Conservation (phyloP, 73 alveolate species). For the Paramecium primaurelia region DNA sequence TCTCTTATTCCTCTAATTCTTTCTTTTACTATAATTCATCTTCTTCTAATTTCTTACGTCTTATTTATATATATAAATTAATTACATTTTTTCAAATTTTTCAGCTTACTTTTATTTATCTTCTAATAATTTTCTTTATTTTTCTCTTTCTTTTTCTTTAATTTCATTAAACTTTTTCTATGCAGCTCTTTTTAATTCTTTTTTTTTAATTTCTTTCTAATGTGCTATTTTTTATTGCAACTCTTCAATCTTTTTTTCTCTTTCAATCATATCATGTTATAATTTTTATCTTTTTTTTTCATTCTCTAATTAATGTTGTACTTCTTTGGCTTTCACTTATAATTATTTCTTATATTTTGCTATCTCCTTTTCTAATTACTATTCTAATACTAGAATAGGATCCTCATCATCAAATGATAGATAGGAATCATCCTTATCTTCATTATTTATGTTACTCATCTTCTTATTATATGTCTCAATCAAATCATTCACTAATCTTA, state of each 20-base stretch:
- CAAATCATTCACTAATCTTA: conserved; percentile 2
- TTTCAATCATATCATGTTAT: background rate
- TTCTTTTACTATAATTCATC: background rate
- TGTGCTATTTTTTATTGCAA: background rate
- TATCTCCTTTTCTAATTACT: background rate
- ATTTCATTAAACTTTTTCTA: background rate
- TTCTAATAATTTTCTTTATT: background rate
- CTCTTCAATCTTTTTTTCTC: background rate
- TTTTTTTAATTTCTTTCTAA: background rate
- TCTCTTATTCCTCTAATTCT: conserved; percentile 8
- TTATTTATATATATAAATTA: background rate
- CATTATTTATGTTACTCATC: background rate
- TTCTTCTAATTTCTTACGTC: conserved; percentile 9
- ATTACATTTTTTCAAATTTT: conserved; percentile 9
- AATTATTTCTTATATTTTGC: background rate
- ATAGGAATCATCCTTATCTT: background rate
- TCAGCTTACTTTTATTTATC: background rate
- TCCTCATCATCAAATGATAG: conserved; percentile 30
- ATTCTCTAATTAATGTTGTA: background rate
- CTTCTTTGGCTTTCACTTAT: background rate
- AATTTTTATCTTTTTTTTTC: conserved; percentile 19
- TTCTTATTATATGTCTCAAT: conserved; percentile 2
- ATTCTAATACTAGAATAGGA: conserved; percentile 17
- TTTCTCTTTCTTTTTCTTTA: background rate
- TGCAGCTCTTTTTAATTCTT: background rate